Evolutionary conservation across 163 green algal genomes (phyloP), one percentile per base, ranked within the genome.

Genomic region (Scenedesmus sp.): DNA sequence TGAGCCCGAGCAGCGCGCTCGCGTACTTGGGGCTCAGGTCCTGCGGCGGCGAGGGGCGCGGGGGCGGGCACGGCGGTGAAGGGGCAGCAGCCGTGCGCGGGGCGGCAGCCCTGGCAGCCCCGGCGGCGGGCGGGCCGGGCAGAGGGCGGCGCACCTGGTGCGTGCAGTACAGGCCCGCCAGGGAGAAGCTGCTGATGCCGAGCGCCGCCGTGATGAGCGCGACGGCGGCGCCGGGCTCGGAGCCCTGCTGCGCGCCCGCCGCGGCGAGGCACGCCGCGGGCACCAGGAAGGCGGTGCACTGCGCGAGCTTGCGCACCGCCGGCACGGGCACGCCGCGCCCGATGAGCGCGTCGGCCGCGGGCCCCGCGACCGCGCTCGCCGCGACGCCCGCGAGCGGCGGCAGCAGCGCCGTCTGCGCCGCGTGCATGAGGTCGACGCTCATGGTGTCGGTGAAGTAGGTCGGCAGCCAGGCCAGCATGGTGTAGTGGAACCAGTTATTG

Each of bases 401-500:
- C 57, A 98, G 82, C 54, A 99, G 85, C 29, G 95, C 91, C n/a
- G 96, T 90, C 86, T 93, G 88, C 3, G 91, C 89, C 15, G 93
- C 93, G 20, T 91, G 87, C 9, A 85, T 89, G 18, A 99, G 82
- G 78, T 97, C 89, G 18, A 98, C 83, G 3, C 72, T 77, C 24
- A 99, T 81, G 6, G 87, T 91, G 70, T 97, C 81, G 0, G 85
- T 89, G 78, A 98, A 98, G 87, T 97, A 99, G 10, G 94, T 97
- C n/a, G 96, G 96, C 85, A 99, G 91, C 96, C 96, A 99, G 24
- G 96, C 91, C 48, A 98, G 88, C 86, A 99, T 93, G 28, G 91
- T 95, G 87, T 97, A 98, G 74, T 97, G 88, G 66, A 88, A 94
- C 94, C 95, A 99, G 88, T 99, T 98, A 78, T 97, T 94, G 89